Percentiles rank a stretch among this genome's conserved stretches.
These are phyloP conservation scores for Fusarium staphyleae DNA, from an alignment of 2,329 filamentous ascomycete species.

Conservation along the genomic window DNA sequence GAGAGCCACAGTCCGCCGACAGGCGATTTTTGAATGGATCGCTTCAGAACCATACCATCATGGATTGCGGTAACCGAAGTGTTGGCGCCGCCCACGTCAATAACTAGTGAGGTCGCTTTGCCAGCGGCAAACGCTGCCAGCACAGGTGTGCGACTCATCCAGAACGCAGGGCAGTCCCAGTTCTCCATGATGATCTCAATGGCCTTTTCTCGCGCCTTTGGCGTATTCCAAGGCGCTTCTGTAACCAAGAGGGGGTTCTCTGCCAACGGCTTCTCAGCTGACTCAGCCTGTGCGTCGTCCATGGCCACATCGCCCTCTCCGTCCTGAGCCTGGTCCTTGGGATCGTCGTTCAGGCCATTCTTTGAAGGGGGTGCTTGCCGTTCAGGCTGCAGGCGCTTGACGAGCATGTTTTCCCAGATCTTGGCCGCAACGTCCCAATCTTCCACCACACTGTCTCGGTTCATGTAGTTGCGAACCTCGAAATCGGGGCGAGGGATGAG, in stretches of 20 bases:
- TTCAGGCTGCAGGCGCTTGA: slow-evolving; percentile 83
- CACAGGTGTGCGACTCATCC: slow-evolving; percentile 87
- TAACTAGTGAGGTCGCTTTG: slow-evolving; percentile 89
- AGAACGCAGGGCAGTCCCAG: slow-evolving; percentile 95
- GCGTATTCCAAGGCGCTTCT: slow-evolving; percentile 89
- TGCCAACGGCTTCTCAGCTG: slow-evolving; percentile 78
- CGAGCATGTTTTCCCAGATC: slow-evolving; percentile 92
- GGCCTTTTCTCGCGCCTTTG: slow-evolving; percentile 88
- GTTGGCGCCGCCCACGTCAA: slow-evolving; percentile 89
- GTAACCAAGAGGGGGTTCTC: slow-evolving; percentile 94
- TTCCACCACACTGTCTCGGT: slow-evolving; percentile 86
- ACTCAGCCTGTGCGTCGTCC: slow-evolving; percentile 54
- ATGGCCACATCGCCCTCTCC: slow-evolving; percentile 67
- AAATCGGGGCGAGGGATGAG: slow-evolving; percentile 78
- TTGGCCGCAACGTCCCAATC: slow-evolving; percentile 93
- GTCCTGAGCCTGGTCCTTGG: slow-evolving; percentile 65
- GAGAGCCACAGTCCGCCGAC: slow-evolving; percentile 91
- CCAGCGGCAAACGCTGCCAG: slow-evolving; percentile 91
- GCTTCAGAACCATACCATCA: slow-evolving; percentile 92
- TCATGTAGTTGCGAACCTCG: slow-evolving; percentile 92
- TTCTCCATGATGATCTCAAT: slow-evolving; percentile 97
- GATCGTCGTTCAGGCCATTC: slow-evolving; percentile 79
- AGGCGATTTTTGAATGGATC: slow-evolving; percentile 84
- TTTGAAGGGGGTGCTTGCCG: slow-evolving; percentile 72
- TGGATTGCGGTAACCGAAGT: slow-evolving; percentile 90